A percentile compares a stretch with the other conserved stretches of the same genome.
These are phyloP conservation scores for Beauveria australis DNA, from an alignment of 2,329 filamentous ascomycete genomes.

Conservation along the genomic window DNA sequence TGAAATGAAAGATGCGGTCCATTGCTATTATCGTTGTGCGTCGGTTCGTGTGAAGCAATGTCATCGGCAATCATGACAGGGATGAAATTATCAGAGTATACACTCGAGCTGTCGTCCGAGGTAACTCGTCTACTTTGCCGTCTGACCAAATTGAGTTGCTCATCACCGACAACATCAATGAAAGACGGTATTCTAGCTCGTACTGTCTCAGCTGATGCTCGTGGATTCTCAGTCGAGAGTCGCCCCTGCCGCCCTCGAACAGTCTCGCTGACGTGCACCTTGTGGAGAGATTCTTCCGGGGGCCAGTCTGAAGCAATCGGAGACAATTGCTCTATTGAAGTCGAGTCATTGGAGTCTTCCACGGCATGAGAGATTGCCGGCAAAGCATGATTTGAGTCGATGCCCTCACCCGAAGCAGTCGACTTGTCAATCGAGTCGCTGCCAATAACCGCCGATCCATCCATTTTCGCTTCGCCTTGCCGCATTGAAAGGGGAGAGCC, in stretches of 20 bases:
- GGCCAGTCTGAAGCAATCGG: conserved; percentile 9
- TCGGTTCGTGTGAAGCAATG: conserved; percentile 1
- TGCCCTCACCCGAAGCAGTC: not conserved
- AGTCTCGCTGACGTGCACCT: not conserved
- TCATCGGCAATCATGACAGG: conserved; percentile 30
- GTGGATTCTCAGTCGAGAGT: not conserved
- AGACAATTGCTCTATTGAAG: not conserved
- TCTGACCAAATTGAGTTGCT: not conserved
- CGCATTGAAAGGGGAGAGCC: conserved; percentile 44
- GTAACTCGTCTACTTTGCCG: conserved; percentile 13
- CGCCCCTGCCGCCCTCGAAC: not conserved
- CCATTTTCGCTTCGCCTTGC: conserved; percentile 17
- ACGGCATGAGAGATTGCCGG: not conserved
- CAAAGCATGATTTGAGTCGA: conserved; percentile 11
- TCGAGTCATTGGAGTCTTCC: not conserved
- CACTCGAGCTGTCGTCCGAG: conserved; percentile 19
- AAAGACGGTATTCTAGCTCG: not conserved
- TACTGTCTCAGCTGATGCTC: not conserved
- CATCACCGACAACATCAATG: conserved; percentile 2
- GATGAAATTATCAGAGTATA: conserved; percentile 30
- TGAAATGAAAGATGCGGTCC: conserved; percentile 4
- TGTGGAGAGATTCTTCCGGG: conserved; percentile 3
- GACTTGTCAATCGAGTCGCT: not conserved
- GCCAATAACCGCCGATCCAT: not conserved
- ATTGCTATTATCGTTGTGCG: conserved; percentile 11